These are phyloP conservation scores for Paraphoma sp. DNA, from an alignment of 2,329 filamentous ascomycete species.

Conservation along the genomic window DNA sequence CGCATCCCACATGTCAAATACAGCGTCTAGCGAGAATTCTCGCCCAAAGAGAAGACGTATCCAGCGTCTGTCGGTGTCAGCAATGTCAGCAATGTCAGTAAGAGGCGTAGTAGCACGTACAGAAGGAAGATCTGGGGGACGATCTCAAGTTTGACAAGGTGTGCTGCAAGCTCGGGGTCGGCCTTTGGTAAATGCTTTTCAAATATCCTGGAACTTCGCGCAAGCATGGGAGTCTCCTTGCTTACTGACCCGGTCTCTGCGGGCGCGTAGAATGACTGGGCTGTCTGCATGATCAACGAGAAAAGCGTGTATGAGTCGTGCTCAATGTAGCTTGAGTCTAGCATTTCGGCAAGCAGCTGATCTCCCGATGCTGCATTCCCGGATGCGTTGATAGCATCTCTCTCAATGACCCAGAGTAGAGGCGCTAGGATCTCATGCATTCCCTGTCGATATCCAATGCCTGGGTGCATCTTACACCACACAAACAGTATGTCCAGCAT, in stretches of 20 bases:
- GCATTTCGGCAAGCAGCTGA: constrained; percentile 52
- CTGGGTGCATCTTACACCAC: constrained; percentile 90
- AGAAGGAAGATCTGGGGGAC: constrained; percentile 97
- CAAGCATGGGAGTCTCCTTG: constrained; percentile 74
- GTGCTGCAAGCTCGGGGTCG: constrained; percentile 82
- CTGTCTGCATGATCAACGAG: constrained; percentile 83
- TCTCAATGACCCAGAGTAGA: constrained; percentile 81
- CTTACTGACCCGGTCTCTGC: constrained; percentile 43
- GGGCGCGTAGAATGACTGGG: constrained; percentile 86
- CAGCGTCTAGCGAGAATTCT: constrained; percentile 88
- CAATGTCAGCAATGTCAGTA: constrained; percentile 20
- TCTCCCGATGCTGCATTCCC: constrained; percentile 32
- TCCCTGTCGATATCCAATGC: constrained; percentile 91
- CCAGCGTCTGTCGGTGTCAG: constrained; percentile 72
- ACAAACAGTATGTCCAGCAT: constrained; percentile 91
- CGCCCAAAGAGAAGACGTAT: constrained; percentile 90
- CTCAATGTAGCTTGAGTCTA: constrained; percentile 79
- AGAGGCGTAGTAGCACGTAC: constrained; percentile 56
- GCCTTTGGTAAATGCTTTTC: constrained; percentile 77
- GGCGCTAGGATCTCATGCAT: constrained; percentile 98
- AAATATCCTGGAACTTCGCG: constrained; percentile 85
- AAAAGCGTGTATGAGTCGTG: constrained; percentile 92
- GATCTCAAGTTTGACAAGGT: constrained; percentile 84
- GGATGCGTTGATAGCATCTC: constrained; percentile 73
- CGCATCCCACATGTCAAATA: constrained; percentile 87